Percentiles rank a stretch among this genome's conserved stretches.
Conservation (phyloP, 2,329 filamentous ascomycete genomes). For the Aureobasidium lini region DNA sequence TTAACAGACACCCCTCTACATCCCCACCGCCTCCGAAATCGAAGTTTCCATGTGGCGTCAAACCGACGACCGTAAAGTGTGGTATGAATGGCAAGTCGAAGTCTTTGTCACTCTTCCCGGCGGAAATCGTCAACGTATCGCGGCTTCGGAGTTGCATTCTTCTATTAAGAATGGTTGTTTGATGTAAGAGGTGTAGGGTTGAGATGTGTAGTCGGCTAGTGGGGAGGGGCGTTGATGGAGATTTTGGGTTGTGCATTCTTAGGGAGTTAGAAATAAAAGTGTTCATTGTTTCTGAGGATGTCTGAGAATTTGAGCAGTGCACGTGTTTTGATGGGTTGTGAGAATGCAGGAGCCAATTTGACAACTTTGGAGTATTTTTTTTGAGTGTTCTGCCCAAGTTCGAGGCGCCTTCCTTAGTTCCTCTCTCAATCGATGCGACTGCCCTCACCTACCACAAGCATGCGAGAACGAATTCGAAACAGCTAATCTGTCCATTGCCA, state of each 20-base stretch:
- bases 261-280: too few relatives aligned
- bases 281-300: too few relatives aligned
- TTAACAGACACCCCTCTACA: conserved; percentile 69
- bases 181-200: conserved; percentile 42
- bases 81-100: conserved; percentile 98
- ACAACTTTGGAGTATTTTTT: too few relatives aligned
- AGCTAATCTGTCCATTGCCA: too few relatives aligned
- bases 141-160: conserved; percentile 58
- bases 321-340: too few relatives aligned
- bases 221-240: not conserved
- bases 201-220: not conserved
- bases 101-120: conserved; percentile 59
- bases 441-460: too few relatives aligned
- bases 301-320: too few relatives aligned
- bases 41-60: conserved; percentile 93
- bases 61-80: conserved; percentile 90
- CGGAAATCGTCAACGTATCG: conserved; percentile 58
- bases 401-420: too few relatives aligned
- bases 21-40: conserved; percentile 76
- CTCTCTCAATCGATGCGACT: too few relatives aligned
- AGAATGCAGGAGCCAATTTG: too few relatives aligned
- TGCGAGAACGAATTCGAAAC: too few relatives aligned
- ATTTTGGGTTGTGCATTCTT: not conserved
- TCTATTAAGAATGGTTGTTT: conserved; percentile 63
- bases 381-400: too few relatives aligned